Evolutionary conservation across 2,329 filamentous ascomycete genomes (phyloP).

Genomic region (Sporothrix mexicana): DNA sequence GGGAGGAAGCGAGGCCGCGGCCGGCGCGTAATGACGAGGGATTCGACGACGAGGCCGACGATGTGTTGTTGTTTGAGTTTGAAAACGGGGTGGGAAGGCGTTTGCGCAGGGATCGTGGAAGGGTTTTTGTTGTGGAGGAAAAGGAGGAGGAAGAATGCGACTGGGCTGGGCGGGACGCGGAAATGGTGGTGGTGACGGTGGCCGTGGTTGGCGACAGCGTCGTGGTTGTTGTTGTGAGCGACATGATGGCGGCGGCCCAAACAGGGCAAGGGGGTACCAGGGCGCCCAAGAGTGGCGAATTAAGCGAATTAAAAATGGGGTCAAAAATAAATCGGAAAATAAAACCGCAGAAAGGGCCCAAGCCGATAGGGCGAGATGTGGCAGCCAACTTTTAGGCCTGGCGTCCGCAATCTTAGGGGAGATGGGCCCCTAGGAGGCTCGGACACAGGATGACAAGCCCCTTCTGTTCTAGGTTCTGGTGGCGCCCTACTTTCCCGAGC

Average conservation of each 20-base stretch:
- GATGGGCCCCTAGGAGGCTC: neutral
- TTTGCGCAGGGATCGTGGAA: constrained; percentile 35
- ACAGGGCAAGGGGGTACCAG: neutral
- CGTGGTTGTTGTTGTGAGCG: constrained; percentile 25
- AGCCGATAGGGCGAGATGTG: constrained; percentile 9
- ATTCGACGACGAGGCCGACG: neutral
- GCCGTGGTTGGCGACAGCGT: constrained; percentile 24
- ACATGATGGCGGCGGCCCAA: constrained; percentile 23
- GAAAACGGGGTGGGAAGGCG: constrained; percentile 29
- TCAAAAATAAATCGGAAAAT: constrained; percentile 27
- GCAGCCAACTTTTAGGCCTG: neutral
- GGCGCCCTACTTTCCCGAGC: constrained; percentile 15
- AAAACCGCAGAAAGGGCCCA: constrained; percentile 2
- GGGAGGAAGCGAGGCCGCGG: constrained; percentile 49
- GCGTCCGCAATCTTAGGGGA: constrained; percentile 15
- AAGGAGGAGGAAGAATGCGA: constrained; percentile 39
- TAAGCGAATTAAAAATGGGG: constrained; percentile 18
- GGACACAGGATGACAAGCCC: no score
- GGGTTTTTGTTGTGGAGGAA: constrained; percentile 26
- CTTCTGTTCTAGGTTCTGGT: neutral
- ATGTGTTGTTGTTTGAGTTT: neutral
- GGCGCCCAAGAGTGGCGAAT: constrained; percentile 25
- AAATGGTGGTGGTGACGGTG: constrained; percentile 24
- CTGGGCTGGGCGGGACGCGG: constrained; percentile 12
- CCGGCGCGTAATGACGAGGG: constrained; percentile 29